These are phyloP conservation scores for Lentinus brumalis DNA, from an alignment of 768 basidiomycete species.

Conservation along the genomic window DNA sequence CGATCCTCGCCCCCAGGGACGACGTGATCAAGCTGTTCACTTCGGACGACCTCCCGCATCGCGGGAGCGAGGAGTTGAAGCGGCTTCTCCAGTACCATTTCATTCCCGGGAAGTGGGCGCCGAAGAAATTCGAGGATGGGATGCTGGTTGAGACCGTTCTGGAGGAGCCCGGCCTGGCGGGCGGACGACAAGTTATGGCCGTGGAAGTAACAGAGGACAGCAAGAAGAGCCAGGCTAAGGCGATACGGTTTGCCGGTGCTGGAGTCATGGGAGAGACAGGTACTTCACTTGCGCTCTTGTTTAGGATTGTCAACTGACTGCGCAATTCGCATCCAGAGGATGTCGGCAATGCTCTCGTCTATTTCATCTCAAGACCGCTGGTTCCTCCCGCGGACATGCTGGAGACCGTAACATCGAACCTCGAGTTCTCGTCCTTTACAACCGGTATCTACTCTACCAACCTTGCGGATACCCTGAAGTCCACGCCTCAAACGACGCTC, in stretches of 20 bases:
- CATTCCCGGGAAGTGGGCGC: slow-evolving; percentile 76
- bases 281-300: slow-evolving; percentile 38
- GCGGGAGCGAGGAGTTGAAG: slow-evolving; percentile 69
- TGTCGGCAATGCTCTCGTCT: slow-evolving; percentile 79
- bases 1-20: slow-evolving; percentile 90
- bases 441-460: slow-evolving; percentile 87
- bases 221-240: slow-evolving; percentile 47
- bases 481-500: slow-evolving; percentile 70
- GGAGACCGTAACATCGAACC: slow-evolving; percentile 74
- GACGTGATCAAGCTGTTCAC: slow-evolving; percentile 71
- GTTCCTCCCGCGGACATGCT: slow-evolving; percentile 81
- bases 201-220: slow-evolving; percentile 55
- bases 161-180: slow-evolving; percentile 66
- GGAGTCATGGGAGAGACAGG: slow-evolving; percentile 76
- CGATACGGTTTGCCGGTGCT: slow-evolving; percentile 82
- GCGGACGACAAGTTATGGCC: slow-evolving; percentile 68
- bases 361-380: slow-evolving; percentile 84
- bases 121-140: slow-evolving; percentile 68
- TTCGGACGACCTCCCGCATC: slow-evolving; percentile 57
- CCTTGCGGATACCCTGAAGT: slow-evolving; percentile 69
- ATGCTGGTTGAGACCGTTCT: slow-evolving; percentile 82
- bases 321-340: slow-evolving; percentile 48
- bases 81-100: slow-evolving; percentile 88
- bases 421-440: slow-evolving; percentile 90
- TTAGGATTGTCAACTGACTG: background rate